phyloP scores from a whole-genome alignment of 805 yeast genomes.

The Monosporozyma solicola region DNA sequence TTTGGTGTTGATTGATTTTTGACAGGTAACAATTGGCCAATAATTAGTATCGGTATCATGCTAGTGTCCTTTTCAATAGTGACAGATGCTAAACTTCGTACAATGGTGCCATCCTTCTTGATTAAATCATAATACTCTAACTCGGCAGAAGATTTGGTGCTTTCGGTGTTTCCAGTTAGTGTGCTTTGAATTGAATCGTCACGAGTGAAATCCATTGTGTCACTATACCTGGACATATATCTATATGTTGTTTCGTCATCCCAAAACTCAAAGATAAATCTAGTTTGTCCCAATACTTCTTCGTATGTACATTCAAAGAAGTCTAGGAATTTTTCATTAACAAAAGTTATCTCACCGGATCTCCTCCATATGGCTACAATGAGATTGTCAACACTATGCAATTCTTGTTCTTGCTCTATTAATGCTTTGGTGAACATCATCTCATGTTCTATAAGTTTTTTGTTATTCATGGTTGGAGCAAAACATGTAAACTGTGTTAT shows the following conservation, averaged over 20 bases:
- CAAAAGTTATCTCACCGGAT: slow-evolving; percentile 76
- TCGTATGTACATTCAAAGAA: slow-evolving; percentile 55
- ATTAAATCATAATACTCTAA: not conserved
- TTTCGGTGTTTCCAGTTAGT: not conserved
- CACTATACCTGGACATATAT: not conserved
- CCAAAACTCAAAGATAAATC: slow-evolving; percentile 72
- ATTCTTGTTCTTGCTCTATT: slow-evolving; percentile 46
- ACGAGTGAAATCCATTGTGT: not conserved
- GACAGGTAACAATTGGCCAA: slow-evolving; percentile 61
- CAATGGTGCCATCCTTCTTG: not conserved
- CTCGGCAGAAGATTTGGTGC: not conserved
- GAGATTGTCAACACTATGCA: slow-evolving; percentile 45
- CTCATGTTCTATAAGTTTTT: slow-evolving; percentile 58
- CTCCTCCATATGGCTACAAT: slow-evolving; percentile 83
- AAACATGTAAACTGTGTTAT: slow-evolving; percentile 73
- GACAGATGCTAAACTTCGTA: not conserved
- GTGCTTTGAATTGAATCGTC: not conserved
- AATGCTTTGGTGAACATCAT: slow-evolving; percentile 48
- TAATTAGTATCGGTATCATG: slow-evolving; percentile 75
- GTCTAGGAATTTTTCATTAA: slow-evolving; percentile 64
- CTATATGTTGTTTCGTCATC: slow-evolving; percentile 52
- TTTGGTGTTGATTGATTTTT: not conserved
- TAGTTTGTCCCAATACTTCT: slow-evolving; percentile 49
- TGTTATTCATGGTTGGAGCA: slow-evolving; percentile 61
- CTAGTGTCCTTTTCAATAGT: slow-evolving; percentile 77